Percentiles rank a stretch among this genome's conserved stretches.
phyloP scores from a whole-genome alignment of 768 basidiomycete genomes.

The Pleurotus djamor region DNA sequence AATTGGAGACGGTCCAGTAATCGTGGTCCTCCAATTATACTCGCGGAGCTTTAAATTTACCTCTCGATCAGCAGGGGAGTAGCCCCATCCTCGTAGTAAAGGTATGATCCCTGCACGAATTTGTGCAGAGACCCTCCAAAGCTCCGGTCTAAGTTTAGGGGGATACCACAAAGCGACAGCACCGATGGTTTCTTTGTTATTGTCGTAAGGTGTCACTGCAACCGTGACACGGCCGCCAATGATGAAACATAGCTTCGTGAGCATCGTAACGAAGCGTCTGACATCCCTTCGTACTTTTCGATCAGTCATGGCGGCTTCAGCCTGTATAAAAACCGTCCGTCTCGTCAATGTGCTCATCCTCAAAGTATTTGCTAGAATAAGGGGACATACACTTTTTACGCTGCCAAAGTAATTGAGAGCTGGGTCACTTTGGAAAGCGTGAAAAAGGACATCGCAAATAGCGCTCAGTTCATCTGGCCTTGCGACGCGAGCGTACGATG shows the following conservation, averaged over 20 bases:
- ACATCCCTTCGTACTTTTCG: constrained; percentile 7
- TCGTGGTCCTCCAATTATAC: no score
- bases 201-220: constrained; percentile 13
- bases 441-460: constrained; percentile 13
- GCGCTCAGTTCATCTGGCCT: constrained; percentile 19
- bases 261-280: constrained; percentile 12
- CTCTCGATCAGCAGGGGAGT: neutral
- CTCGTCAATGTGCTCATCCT: neutral
- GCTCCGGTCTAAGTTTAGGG: constrained; percentile 18
- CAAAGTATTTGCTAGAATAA: neutral
- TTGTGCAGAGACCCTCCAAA: constrained; percentile 17
- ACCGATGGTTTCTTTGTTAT: constrained; percentile 16
- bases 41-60: no score
- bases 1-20: no score
- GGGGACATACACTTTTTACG: constrained; percentile 17
- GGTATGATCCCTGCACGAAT: neutral
- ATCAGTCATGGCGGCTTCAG: constrained; percentile 12
- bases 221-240: constrained; percentile 24
- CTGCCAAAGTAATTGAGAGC: constrained; percentile 24
- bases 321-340: neutral
- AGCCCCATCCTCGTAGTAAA: constrained; percentile 11
- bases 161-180: constrained; percentile 24
- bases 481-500: constrained; percentile 13
- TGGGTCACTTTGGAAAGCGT: constrained; percentile 26
- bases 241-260: constrained; percentile 15